Evolutionary conservation across 1,284 basidiomycete genomes (phyloP).

Genomic region (Ganoderma leucocontextum): DNA sequence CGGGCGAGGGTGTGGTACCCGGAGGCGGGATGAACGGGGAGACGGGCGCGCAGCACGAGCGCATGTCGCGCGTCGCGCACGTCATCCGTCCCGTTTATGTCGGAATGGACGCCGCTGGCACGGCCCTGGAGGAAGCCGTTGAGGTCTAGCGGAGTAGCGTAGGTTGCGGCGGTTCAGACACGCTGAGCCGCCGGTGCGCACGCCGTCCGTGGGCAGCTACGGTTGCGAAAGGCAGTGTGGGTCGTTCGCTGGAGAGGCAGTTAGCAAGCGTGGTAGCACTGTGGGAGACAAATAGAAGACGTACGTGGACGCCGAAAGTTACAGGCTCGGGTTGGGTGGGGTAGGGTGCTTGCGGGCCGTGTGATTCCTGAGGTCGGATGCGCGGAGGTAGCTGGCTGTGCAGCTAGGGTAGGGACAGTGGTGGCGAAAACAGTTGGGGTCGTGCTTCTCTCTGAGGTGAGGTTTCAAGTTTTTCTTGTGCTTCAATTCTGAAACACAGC

Average conservation of each 20-base stretch:
- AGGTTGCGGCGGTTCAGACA: conserved; percentile 4
- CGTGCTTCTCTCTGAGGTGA: not conserved
- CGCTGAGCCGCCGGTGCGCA: conserved; percentile 4
- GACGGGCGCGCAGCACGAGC: conserved; percentile 1
- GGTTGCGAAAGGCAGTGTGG: conserved; percentile 7
- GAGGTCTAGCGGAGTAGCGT: conserved; percentile 9
- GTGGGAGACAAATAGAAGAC: not conserved
- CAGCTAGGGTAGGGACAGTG: not conserved
- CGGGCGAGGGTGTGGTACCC: conserved; percentile 1
- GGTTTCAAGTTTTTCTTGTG: not conserved
- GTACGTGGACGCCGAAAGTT: not conserved
- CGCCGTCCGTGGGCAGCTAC: conserved; percentile 6
- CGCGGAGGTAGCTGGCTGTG: not conserved
- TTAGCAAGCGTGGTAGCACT: not conserved
- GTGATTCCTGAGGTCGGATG: not conserved
- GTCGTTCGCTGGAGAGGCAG: not conserved
- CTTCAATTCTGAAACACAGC: not conserved
- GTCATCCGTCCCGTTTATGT: not conserved
- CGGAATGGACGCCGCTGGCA: not conserved
- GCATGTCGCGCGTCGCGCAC: conserved; percentile 3
- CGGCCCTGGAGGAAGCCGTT: conserved; percentile 8
- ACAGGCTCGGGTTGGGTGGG: not conserved
- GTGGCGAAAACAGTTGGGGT: not conserved
- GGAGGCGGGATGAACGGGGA: conserved; percentile 2
- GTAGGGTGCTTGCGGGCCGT: not conserved